Evolutionary conservation across 2,329 filamentous ascomycete species (phyloP).

Genomic region (Trichoderma atroviride): DNA sequence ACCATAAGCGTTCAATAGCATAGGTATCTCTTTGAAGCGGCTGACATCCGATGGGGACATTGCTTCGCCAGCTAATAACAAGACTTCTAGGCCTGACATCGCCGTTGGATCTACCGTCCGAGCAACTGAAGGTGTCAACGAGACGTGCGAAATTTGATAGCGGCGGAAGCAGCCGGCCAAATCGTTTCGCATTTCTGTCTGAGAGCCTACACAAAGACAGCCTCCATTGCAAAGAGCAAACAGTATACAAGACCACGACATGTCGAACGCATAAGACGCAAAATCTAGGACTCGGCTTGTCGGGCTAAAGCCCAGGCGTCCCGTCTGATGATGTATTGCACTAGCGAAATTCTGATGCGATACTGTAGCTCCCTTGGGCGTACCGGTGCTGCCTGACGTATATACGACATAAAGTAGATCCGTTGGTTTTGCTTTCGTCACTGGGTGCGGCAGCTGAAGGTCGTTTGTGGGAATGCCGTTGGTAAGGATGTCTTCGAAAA

Average conservation of each 20-base stretch:
- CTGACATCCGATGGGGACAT: not conserved
- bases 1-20: not conserved
- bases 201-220: not conserved
- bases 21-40: not conserved
- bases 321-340: not conserved
- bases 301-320: not conserved
- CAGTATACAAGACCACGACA: not conserved
- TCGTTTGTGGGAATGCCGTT: not conserved
- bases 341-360: not conserved
- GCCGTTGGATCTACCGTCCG: not conserved
- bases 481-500: not conserved
- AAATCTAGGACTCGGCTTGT: not conserved
- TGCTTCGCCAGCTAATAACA: not conserved
- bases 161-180: not conserved
- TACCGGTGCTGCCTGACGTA: not conserved
- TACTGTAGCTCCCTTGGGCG: not conserved
- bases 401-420: not conserved
- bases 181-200: not conserved
- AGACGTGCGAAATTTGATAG: not conserved
- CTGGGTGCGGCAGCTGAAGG: not conserved
- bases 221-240: not conserved
- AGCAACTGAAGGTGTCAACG: not conserved
- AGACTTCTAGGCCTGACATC: not conserved
- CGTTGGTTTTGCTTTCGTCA: not conserved
- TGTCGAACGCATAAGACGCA: not conserved